phyloP scores from a whole-genome alignment of 2,329 filamentous ascomycete species.

The Ascomycota sp. region DNA sequence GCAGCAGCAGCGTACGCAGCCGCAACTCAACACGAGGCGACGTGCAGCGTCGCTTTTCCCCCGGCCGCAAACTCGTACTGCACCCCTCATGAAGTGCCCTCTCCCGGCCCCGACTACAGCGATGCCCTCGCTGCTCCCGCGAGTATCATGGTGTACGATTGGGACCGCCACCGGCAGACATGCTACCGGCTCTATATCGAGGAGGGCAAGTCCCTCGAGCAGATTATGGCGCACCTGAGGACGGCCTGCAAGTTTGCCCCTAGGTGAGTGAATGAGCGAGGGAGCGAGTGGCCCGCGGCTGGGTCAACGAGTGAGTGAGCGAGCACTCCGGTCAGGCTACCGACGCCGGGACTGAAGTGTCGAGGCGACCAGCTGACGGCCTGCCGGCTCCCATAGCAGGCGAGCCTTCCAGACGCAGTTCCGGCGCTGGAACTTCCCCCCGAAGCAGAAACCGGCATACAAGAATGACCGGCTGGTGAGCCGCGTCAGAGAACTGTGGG shows the following conservation, averaged over 20 bases:
- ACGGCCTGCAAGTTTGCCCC: constrained; percentile 43
- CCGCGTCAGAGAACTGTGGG: constrained; percentile 57
- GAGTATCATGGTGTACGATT: constrained; percentile 22
- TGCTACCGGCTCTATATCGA: constrained; percentile 47
- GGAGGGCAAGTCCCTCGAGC: constrained; percentile 48
- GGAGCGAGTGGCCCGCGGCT: too few species aligned
- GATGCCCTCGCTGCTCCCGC: constrained; percentile 3
- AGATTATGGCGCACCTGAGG: constrained; percentile 52
- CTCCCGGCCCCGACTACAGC: too few species aligned
- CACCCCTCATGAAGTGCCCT: too few species aligned
- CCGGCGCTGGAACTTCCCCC: constrained; percentile 57
- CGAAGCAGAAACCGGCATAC: constrained; percentile 48
- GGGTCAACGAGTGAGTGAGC: too few species aligned
- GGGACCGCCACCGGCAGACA: constrained; percentile 20
- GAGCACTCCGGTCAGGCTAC: too few species aligned
- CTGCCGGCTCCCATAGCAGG: too few species aligned
- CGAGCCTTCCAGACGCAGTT: constrained; percentile 57
- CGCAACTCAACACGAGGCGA: too few species aligned
- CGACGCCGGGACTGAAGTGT: too few species aligned
- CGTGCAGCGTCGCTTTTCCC: too few species aligned
- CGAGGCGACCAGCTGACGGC: constrained; percentile 16
- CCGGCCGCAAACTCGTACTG: too few species aligned
- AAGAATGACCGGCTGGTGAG: constrained; percentile 44
- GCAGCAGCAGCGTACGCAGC: too few species aligned
- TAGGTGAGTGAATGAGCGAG: constrained; percentile 46